Conservation (phyloP, 805 yeast genomes). For the Tetrapisispora iriomotensis region DNA sequence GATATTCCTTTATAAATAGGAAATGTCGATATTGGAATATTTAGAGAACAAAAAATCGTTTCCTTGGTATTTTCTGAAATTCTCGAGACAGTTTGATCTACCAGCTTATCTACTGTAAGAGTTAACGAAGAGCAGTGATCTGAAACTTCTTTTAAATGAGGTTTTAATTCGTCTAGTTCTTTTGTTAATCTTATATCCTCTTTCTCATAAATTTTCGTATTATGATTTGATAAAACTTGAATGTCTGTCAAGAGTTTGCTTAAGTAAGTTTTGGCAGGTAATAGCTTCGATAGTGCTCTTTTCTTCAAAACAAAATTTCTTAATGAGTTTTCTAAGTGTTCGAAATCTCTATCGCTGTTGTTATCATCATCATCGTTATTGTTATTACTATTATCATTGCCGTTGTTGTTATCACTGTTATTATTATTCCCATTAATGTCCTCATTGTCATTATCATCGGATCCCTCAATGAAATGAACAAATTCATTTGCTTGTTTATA, state of each 20-base stretch:
- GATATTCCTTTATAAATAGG: conserved; percentile 49
- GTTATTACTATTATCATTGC: conserved; percentile 22
- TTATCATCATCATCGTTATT: conserved; percentile 26
- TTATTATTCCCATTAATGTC: conserved; percentile 32
- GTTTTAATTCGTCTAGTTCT: conserved; percentile 50
- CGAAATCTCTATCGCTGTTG: conserved; percentile 55
- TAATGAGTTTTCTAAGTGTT: conserved; percentile 71
- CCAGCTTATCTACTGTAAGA: conserved; percentile 49
- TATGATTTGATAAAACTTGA: conserved; percentile 47
- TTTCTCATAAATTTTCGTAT: conserved; percentile 42
- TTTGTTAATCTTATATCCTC: conserved; percentile 39
- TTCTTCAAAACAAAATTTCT: conserved; percentile 82
- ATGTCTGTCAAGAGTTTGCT: conserved; percentile 61
- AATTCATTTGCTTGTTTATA: conserved; percentile 81
- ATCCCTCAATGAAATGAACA: conserved; percentile 73
- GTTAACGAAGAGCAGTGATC: conserved; percentile 43
- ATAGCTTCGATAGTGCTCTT: conserved; percentile 75
- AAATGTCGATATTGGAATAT: conserved; percentile 29
- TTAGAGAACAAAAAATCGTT: conserved; percentile 43
- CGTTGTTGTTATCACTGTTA: conserved; percentile 28
- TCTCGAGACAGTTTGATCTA: conserved; percentile 49
- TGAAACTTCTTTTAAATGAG: conserved; percentile 49
- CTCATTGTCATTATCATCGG: conserved; percentile 31
- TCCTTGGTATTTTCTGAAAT: conserved; percentile 54
- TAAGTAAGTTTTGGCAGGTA: conserved; percentile 88